These are phyloP conservation scores for Claviceps sp. DNA, from an alignment of 2,329 filamentous ascomycete genomes.

Conservation along the genomic window DNA sequence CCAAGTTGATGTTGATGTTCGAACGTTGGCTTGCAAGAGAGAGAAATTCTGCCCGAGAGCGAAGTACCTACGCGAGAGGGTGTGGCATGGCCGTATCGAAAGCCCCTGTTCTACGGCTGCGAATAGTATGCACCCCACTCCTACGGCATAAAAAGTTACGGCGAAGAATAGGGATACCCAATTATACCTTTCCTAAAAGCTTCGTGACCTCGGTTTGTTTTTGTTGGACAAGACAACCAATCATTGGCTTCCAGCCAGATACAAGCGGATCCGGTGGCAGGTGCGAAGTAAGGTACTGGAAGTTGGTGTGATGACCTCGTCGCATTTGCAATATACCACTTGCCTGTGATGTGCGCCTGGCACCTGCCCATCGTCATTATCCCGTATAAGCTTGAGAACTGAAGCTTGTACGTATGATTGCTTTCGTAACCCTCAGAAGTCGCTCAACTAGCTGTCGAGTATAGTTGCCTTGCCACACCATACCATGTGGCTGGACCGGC, in stretches of 20 bases:
- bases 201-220: too few relatives aligned
- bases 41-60: too few relatives aligned
- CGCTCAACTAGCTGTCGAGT: neutral
- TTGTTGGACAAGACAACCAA: neutral
- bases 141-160: too few relatives aligned
- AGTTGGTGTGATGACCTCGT: too few relatives aligned
- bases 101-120: too few relatives aligned
- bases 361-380: neutral
- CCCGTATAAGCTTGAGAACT: neutral
- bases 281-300: neutral
- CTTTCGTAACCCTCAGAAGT: neutral
- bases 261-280: neutral
- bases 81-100: too few relatives aligned
- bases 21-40: too few relatives aligned
- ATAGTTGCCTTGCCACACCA: neutral
- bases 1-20: too few relatives aligned
- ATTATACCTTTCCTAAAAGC: too few relatives aligned
- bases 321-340: neutral
- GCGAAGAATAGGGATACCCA: too few relatives aligned
- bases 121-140: too few relatives aligned
- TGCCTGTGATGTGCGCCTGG: neutral
- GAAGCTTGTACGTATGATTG: neutral
- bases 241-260: neutral
- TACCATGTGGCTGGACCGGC: slow-evolving; percentile 81
- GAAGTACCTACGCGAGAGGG: too few relatives aligned